Evolutionary conservation across 495 filamentous ascomycete species (phyloP).

Genomic region (Xylaria grammica): DNA sequence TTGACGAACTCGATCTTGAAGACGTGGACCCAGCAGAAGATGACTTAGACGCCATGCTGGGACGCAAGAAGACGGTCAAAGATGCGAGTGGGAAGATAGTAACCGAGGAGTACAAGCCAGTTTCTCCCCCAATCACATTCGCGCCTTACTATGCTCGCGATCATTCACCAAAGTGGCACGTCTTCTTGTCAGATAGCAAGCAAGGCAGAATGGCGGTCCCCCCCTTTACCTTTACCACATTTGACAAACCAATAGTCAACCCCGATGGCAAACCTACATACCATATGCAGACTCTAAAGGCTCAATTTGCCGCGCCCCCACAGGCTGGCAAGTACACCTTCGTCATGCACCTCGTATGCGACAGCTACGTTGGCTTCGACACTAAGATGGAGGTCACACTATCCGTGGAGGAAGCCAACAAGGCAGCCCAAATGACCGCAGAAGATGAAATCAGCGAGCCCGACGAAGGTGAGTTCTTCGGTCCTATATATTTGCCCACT

Average conservation of each 20-base stretch:
- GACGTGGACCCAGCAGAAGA: conserved; percentile 93
- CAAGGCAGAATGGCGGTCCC: conserved; percentile 94
- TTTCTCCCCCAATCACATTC: conserved; percentile 81
- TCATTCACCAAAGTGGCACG: conserved; percentile 86
- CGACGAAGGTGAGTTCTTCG: conserved; percentile 79
- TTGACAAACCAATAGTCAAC: conserved; percentile 84
- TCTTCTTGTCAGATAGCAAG: conserved; percentile 92
- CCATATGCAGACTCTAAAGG: conserved; percentile 92
- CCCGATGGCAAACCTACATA: conserved; percentile 79
- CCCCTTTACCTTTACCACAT: conserved; percentile 86
- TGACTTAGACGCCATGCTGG: conserved; percentile 85
- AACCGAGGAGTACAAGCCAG: conserved; percentile 58
- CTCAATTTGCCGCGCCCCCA: conserved; percentile 95
- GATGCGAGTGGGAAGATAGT: conserved; percentile 59
- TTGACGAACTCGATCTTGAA: conserved; percentile 79
- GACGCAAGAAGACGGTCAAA: conserved; percentile 71
- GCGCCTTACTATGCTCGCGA: conserved; percentile 90
- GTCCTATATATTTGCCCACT: conserved; percentile 1
- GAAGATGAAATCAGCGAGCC: conserved; percentile 97
- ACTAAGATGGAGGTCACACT: conserved; percentile 86
- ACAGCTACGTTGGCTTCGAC: conserved; percentile 93
- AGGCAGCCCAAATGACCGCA: conserved; percentile 76
- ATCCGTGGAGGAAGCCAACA: conserved; percentile 86
- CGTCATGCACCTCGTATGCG: conserved; percentile 87
- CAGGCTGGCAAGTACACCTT: conserved; percentile 92